Conservation (phyloP, 176 grass and related monocot species). For the Aegilops tauschii region DNA sequence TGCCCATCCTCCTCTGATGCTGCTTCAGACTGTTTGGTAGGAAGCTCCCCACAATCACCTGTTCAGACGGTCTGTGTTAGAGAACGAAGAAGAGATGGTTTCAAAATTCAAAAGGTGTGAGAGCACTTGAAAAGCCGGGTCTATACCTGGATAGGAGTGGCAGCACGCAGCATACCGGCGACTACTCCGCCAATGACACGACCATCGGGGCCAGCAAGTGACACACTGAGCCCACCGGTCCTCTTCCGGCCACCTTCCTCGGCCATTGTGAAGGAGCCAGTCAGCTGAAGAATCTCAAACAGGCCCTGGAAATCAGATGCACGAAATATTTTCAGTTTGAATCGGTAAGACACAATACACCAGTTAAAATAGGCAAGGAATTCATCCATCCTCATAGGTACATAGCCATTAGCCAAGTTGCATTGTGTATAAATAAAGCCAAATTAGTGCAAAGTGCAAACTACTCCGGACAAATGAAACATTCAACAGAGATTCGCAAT, state of each 20-base stretch:
- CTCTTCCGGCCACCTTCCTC: constrained; percentile 68
- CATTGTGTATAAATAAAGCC: neutral
- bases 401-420: neutral
- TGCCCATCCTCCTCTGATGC: constrained; percentile 64
- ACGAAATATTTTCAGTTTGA: neutral
- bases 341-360: neutral
- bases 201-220: constrained; percentile 86
- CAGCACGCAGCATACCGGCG: constrained; percentile 76
- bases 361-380: neutral
- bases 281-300: constrained; percentile 91
- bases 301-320: constrained; percentile 50
- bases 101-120: neutral
- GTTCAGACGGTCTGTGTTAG: constrained; percentile 7
- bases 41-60: constrained; percentile 95
- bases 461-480: neutral
- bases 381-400: neutral
- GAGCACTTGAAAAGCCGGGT: neutral
- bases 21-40: constrained; percentile 81
- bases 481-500: neutral
- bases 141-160: constrained; percentile 91
- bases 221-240: constrained; percentile 83
- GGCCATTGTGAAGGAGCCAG: constrained; percentile 82
- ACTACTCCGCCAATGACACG: constrained; percentile 83
- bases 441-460: neutral
- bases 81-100: neutral